Conservation (phyloP, 2,329 filamentous ascomycete genomes). For the Geosmithia flava region DNA sequence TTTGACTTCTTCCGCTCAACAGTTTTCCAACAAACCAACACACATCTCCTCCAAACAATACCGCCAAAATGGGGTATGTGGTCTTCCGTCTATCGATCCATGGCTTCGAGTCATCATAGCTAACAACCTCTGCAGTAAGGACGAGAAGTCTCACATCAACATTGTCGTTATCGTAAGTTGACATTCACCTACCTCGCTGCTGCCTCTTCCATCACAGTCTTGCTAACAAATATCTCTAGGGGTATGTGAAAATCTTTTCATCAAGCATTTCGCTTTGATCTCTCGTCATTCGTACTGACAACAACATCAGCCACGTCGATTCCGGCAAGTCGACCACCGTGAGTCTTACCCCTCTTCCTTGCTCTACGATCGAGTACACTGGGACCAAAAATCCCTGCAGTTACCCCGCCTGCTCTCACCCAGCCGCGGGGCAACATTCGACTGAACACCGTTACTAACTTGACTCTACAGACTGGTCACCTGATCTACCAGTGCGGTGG, state of each 20-base stretch:
- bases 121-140: constrained; percentile 53
- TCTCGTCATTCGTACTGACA: constrained; percentile 10
- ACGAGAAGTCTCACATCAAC: constrained; percentile 93
- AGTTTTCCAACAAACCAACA: constrained; percentile 5
- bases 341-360: constrained; percentile 28
- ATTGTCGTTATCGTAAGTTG: constrained; percentile 76
- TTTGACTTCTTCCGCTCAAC: constrained; percentile 2
- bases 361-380: background rate
- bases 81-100: background rate
- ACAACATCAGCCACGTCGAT: constrained; percentile 69
- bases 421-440: constrained; percentile 3
- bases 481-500: constrained; percentile 99
- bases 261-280: constrained; percentile 8
- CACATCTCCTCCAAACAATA: constrained; percentile 5
- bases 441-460: constrained; percentile 1
- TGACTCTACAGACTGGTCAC: constrained; percentile 49
- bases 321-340: constrained; percentile 98
- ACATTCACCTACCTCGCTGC: background rate
- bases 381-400: background rate
- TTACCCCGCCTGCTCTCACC: constrained; percentile 6
- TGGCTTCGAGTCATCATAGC: constrained; percentile 1
- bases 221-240: constrained; percentile 11
- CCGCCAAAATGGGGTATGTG: constrained; percentile 24
- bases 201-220: background rate
- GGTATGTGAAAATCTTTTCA: constrained; percentile 9